A percentile compares a stretch with the other conserved stretches of the same genome.
Evolutionary conservation across 106 monocot genomes (phyloP).

Genomic region (Acanthochlamys bracteata): DNA sequence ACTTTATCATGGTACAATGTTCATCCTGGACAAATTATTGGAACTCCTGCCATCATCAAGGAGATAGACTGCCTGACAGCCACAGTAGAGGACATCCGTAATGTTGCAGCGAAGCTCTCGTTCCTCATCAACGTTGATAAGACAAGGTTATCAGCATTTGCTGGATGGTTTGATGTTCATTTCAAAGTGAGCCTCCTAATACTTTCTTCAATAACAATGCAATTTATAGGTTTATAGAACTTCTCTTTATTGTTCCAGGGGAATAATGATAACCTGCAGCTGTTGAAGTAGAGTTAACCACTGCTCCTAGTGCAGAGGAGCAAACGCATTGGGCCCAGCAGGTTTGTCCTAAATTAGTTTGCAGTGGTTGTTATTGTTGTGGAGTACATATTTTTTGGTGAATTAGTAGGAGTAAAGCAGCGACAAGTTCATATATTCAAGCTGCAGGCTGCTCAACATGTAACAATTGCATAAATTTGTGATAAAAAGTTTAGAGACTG

Average conservation of each 20-base stretch:
- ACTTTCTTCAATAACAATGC: neutral
- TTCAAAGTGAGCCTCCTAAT: constrained; percentile 53
- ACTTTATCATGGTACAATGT: constrained; percentile 89
- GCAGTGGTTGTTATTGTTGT: neutral
- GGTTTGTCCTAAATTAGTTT: constrained; percentile 30
- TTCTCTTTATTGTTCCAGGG: constrained; percentile 42
- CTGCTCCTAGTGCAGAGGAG: constrained; percentile 69
- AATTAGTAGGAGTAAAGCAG: neutral
- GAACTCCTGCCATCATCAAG: constrained; percentile 60
- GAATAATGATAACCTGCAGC: constrained; percentile 39
- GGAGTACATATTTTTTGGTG: neutral
- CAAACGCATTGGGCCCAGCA: constrained; percentile 97
- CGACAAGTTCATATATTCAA: too few relatives aligned
- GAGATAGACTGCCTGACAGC: constrained; percentile 87
- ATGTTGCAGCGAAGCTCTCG: constrained; percentile 30
- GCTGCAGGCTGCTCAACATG: too few relatives aligned
- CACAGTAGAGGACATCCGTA: constrained; percentile 76
- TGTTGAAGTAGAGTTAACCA: constrained; percentile 67
- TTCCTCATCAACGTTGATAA: constrained; percentile 40
- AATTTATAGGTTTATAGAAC: neutral
- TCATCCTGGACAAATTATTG: constrained; percentile 73
- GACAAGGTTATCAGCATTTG: constrained; percentile 58
- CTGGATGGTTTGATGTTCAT: constrained; percentile 99
- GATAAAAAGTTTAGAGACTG: neutral
- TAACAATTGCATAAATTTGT: neutral